Evolutionary conservation across 2,329 filamentous ascomycete genomes (phyloP), one percentile per base, ranked within the genome.

Genomic region (Fusarium cyanostomum): DNA sequence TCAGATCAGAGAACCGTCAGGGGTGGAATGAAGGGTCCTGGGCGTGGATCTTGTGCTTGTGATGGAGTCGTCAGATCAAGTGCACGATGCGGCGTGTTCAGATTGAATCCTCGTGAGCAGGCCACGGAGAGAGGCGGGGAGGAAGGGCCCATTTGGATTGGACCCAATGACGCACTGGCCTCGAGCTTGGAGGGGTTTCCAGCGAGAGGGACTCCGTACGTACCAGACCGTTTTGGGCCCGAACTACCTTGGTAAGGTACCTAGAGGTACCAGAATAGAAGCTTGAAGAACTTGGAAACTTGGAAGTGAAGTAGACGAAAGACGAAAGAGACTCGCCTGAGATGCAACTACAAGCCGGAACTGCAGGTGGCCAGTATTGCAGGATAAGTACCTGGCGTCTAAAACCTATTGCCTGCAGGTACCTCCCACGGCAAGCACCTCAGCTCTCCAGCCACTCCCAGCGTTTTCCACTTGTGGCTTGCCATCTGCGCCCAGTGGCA

Each of bases 141-240:
- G 51, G 24, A 44, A 28, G 52, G 41, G 30, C 27, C 12, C 48
- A 55, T 38, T 61, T 38, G 57, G 52, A 55, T 57, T 38, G 57
- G 52, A 55, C 52, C 65, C 62, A 68, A 67, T 67, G 65, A 67
- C 64, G 65, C 64, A 68, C 61, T 66, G 61, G 64, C 61, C 53
- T 59, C 21, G 45, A 63, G 44, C 48, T 56, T 52, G 59, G 55
- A 59, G 49, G 59, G 59, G 59, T 61, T 52, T 27, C 21, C 27
- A 15, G 26, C 33, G 13, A 35, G 52, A 62, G 48, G 58, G 45
- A 52, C 21, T 38, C 34, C 28, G 62, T 66, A 66, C 62, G 62
- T 66, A 66, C 62, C 26, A 18, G n/a, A 12, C 16, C 44, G 21
- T 52, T 42, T 50, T 35, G n/a, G 44, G 21, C 26, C 30, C 21